Base-by-base conservation (phyloP, 305 asterid genomes). In the Fraxinus dipetala region DNA sequence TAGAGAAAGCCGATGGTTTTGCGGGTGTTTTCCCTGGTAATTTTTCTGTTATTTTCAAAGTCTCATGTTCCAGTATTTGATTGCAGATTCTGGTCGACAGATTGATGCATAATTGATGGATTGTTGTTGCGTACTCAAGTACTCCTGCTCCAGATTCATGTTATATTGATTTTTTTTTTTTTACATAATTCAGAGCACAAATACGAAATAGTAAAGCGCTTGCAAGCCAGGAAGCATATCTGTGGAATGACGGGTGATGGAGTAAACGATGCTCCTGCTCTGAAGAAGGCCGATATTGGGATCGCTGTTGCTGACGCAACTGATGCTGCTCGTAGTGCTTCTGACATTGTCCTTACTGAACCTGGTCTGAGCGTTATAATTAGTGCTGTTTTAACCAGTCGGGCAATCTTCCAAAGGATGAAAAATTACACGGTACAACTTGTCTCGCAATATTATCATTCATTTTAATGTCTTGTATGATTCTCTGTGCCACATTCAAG, bases 211-310 rank as follows among this genome's bases (percentile, higher is more conserved):
- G 99, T 96, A 9, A 96, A 94, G 90, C 97, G 99, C 77, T 91
- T 96, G 83, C 99, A 96, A 91, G 98, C 99, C 30, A 90, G 98
- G 85, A 96, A 96, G 79, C 99, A 96, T 86, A 94, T 96, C 26
- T 96, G 99, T 80, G 99, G 99, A 83, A 96, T 96, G 99, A 96
- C 98, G n/a, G 99, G 99, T 74, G 99, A 96, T 85, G 99, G 99
- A 51, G 99, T 96, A 67, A 96, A 96, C 32, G 99, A 96, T 45
- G 99, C 99, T 69, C 99, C 99, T 75, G 99, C 99, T 78, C 87
- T 96, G 81, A 96, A 96, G 86, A 96, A 94, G 85, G 99, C 99
- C 7, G 99, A 96, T 87, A 96, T 96, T 32, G 99, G 98, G 72
- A 96, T 96, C 82, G 99, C 99, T 77, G 99, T 96, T 59, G 98